A percentile compares a stretch with the other conserved stretches of the same genome.
Conservation (phyloP, 1,284 basidiomycete species). For the Apiotrichum akiyoshidainum region DNA sequence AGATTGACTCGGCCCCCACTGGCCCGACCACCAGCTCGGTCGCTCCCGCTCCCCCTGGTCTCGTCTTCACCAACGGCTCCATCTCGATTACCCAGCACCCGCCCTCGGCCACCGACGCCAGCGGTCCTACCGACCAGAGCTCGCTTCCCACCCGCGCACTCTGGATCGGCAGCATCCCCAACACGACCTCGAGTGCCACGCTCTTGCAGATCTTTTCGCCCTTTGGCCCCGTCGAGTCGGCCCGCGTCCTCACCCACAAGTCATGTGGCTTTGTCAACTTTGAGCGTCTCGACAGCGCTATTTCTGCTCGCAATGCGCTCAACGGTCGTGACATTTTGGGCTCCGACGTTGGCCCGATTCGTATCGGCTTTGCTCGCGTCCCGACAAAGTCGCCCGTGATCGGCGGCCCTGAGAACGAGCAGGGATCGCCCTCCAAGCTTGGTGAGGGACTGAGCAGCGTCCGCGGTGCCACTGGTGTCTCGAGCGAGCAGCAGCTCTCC, state of each 20-base stretch:
- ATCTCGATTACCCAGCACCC: conserved; percentile 34
- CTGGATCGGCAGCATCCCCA: conserved; percentile 94
- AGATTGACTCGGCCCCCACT: conserved; percentile 82
- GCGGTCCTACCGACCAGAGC: conserved; percentile 27
- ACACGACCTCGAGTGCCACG: conserved; percentile 84
- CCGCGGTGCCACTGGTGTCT: conserved; percentile 79
- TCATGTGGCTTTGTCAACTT: conserved; percentile 73
- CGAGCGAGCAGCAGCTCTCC: conserved; percentile 80
- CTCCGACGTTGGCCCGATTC: conserved; percentile 89
- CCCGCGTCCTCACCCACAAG: conserved; percentile 90
- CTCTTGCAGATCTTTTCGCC: conserved; percentile 82
- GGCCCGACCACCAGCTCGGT: conserved; percentile 70
- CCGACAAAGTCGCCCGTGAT: conserved; percentile 64
- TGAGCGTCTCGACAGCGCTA: conserved; percentile 92
- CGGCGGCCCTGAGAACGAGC: conserved; percentile 34
- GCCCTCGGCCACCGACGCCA: conserved; percentile 22
- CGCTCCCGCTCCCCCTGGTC: conserved; percentile 55
- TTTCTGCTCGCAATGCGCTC: conserved; percentile 86
- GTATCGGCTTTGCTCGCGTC: conserved; percentile 94
- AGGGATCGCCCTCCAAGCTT: conserved; percentile 57
- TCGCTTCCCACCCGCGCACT: conserved; percentile 85
- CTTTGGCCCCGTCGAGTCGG: conserved; percentile 95
- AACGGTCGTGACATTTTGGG: conserved; percentile 94
- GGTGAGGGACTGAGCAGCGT: conserved; percentile 60
- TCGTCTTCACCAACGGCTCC: conserved; percentile 57